Base-by-base conservation (phyloP, 345 rosid genomes). In the Cardamine resedifolia region DNA sequence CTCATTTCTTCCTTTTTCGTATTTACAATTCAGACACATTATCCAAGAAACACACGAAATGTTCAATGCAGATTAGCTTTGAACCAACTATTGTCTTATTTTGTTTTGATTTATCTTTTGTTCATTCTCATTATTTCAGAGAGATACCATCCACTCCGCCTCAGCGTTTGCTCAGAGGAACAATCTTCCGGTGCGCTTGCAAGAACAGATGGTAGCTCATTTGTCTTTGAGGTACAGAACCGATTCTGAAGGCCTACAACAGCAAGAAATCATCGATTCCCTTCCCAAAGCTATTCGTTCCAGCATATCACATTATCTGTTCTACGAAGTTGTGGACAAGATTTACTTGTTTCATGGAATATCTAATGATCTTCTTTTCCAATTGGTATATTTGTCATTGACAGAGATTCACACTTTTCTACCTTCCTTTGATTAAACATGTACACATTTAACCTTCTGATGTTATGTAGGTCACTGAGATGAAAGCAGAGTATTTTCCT, bases 141-240 rank as follows among this genome's bases (percentile, higher is more conserved):
- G 98, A 77, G 98, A 90, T 60, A 87, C 88, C 5, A 85, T 93
- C 51, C 87, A 86, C 77, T 86, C 92, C 6, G 97, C 94, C 2
- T 63, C 90, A 16, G 86, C 88, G 68, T 93, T 93, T 75, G 89
- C 88, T 9, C 85, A 77, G 4, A 84, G 98, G 83, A 93, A 93
- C 77, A 90, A 77, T 33, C 70, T 93, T 24, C 98, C 97, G 3
- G 73, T 77, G 60, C 84, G 97, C n/a, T 70, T 93, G 58, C 89
- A 87, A 84, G 98, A 93, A 62, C 98, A 93, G 77, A 93, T 93
- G 94, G 84, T 93, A 12, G 96, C 96, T 75, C 96, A 93, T 82
- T 77, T 93, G 76, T 84, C 87, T 72, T 83, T 93, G 80, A 89
- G 83, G 82, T 84, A 83, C 79, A 86, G 96, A 80, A 86, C 98